A percentile compares a stretch with the other conserved stretches of the same genome.
phyloP scores from a whole-genome alignment of 257 asterid genomes.

The Solanum tarijense region DNA sequence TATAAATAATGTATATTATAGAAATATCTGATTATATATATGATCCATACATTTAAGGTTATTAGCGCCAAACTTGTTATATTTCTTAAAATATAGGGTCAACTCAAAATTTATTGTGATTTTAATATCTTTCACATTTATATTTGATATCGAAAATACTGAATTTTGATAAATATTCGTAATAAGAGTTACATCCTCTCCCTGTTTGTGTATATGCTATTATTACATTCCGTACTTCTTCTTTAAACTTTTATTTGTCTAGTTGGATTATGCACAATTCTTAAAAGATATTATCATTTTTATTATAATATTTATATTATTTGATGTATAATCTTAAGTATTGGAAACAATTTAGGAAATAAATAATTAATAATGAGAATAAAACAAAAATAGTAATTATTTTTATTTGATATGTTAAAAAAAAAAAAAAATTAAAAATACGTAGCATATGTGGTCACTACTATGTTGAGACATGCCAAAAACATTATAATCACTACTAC shows the following conservation, averaged over 20 bases:
- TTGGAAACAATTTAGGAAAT: not conserved
- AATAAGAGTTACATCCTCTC: not conserved
- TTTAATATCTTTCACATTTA: not conserved
- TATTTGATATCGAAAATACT: not conserved
- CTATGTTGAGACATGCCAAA: not conserved
- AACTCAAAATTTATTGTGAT: not conserved
- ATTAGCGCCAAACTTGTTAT: not conserved
- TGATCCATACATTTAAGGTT: not conserved
- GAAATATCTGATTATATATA: not conserved
- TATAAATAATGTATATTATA: too few species aligned
- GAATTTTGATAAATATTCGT: accelerated
- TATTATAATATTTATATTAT: too few species aligned
- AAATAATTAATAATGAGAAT: not conserved
- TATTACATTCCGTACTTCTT: not conserved
- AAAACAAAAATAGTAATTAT: too few species aligned
- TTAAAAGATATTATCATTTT: too few species aligned
- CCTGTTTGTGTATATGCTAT: not conserved
- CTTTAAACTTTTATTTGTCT: too few species aligned
- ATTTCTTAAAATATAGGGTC: not conserved
- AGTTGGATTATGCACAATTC: accelerated
- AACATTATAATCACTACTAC: too few species aligned
- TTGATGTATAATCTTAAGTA: accelerated
- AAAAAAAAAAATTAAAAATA: too few species aligned
- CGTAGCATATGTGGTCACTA: not conserved
- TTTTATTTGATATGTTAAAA: too few species aligned